Base-by-base conservation (phyloP, 768 basidiomycete genomes). In the Tulasnella sp. region DNA sequence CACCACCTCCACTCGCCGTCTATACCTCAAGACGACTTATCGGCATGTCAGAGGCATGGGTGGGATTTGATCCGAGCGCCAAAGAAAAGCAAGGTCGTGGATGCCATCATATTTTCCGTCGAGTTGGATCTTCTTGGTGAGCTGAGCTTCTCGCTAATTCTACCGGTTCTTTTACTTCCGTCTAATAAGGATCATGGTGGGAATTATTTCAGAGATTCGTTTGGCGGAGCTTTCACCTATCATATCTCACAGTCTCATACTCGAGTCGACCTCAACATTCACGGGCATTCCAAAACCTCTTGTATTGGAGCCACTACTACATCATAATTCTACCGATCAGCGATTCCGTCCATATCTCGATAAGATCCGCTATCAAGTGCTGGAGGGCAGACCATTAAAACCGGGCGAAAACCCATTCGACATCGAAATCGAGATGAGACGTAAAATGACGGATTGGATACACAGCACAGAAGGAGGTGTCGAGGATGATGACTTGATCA, bases 261-360 rank as follows among this genome's bases (percentile, higher is more conserved):
- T 55, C 29, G 53, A 55, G 27, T 55, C 53, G 2, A 55, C 53
- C 21, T 41, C n/a, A 10, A 55, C 53, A 7, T 55, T 55, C 25
- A 55, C 53, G 25, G 53, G 53, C 11, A 19, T 55, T 0, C 24
- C 53, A 7, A 55, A 55, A 22, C 53, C 53, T 3, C 53, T 43
- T 41, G 53, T 55, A 5, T 42, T 55, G 10, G 53, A 55, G 29
- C 53, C 53, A 15, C 43, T 55, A 15, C 53, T 55, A 21, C 53
- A 45, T 5, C 53, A 24, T 15, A 55, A 55, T 42, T 21, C 53
- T 21, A 55, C 53, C 2, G 53, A 55, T 22, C 38, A 24, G 41
- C 31, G 53, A 11, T 55, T 55, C 22, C n/a, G 19, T 11, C 53
- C 53, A n/a, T 55, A 55, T 22, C 53, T 55, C 53, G 38, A 55